Evolutionary conservation across 2,329 filamentous ascomycete genomes (phyloP).

Genomic region (Paradendryphiella salina): DNA sequence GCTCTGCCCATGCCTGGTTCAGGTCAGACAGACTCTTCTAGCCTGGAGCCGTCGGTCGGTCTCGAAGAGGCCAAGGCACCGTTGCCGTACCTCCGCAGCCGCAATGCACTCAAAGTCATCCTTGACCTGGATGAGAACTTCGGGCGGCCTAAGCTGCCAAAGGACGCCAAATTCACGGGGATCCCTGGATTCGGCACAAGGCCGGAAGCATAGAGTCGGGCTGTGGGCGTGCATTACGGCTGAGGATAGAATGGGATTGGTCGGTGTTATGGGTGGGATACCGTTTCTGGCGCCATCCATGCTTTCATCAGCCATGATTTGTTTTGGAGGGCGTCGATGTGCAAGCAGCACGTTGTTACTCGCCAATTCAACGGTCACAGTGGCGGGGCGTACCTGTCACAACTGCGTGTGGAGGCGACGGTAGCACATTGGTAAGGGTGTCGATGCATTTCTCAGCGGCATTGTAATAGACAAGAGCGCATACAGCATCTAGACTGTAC

Average conservation of each 20-base stretch:
- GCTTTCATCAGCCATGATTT: slow-evolving; percentile 34
- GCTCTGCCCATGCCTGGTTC: slow-evolving; percentile 77
- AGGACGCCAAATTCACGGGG: slow-evolving; percentile 41
- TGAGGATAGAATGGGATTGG: slow-evolving; percentile 42
- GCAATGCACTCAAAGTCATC: slow-evolving; percentile 94
- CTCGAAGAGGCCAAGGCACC: slow-evolving; percentile 66
- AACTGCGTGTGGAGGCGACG: too few species aligned
- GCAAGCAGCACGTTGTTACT: slow-evolving; percentile 22
- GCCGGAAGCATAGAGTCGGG: slow-evolving; percentile 27
- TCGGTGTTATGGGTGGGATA: slow-evolving; percentile 23
- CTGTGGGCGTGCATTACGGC: slow-evolving; percentile 18
- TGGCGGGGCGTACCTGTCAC: slow-evolving; percentile 13
- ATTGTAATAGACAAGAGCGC: slow-evolving; percentile 21
- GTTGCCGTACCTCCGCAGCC: slow-evolving; percentile 70
- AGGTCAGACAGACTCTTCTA: slow-evolving; percentile 52
- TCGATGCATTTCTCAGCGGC: slow-evolving; percentile 12
- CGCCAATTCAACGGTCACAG: slow-evolving; percentile 21
- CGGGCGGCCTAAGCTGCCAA: slow-evolving; percentile 68
- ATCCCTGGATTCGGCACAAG: slow-evolving; percentile 45
- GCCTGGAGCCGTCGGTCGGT: slow-evolving; percentile 64
- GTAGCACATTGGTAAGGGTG: too few species aligned
- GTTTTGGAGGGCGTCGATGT: slow-evolving; percentile 31
- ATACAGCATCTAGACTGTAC: slow-evolving; percentile 26
- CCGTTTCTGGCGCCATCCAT: slow-evolving; percentile 24
- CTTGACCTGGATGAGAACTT: slow-evolving; percentile 94